Evolutionary conservation across 108 stramenopile genomes (phyloP).

Genomic region (Mayamaea pseudoterrestris): DNA sequence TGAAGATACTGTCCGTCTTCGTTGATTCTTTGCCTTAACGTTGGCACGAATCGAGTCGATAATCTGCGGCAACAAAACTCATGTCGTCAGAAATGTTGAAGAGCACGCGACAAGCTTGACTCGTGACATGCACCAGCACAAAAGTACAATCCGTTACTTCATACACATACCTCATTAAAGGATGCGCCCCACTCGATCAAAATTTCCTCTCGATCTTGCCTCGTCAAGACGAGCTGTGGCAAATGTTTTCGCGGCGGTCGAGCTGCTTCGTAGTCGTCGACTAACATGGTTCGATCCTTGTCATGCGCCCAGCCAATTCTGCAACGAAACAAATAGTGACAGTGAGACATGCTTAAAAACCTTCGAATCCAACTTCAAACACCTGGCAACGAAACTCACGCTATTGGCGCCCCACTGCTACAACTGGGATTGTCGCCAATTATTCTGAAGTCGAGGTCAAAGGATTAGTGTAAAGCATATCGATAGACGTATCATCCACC

Average conservation of each 20-base stretch:
- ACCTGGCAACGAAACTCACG: too few relatives aligned
- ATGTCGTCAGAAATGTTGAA: too few relatives aligned
- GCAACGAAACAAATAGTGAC: conserved; percentile 1
- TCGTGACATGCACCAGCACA: too few relatives aligned
- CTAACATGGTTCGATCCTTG: conserved; percentile 9
- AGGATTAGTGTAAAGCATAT: too few relatives aligned
- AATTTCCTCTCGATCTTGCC: conserved; percentile 42
- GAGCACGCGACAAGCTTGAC: too few relatives aligned
- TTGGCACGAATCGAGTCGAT: conserved; percentile 35
- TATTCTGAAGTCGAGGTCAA: too few relatives aligned
- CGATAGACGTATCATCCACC: too few relatives aligned
- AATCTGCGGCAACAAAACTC: too few relatives aligned
- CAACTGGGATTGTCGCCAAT: conserved; percentile 70
- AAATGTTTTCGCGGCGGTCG: conserved; percentile 17
- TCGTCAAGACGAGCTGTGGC: conserved; percentile 34
- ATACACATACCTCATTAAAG: too few relatives aligned
- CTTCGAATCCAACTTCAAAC: too few relatives aligned
- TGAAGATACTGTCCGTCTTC: conserved; percentile 51
- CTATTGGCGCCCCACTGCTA: conserved; percentile 38
- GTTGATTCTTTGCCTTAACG: conserved; percentile 41
- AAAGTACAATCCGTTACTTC: too few relatives aligned
- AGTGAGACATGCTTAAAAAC: too few relatives aligned
- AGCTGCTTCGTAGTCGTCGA: conserved; percentile 38
- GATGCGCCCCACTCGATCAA: conserved; percentile 41
- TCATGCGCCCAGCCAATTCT: conserved; percentile 31